A percentile compares a stretch with the other conserved stretches of the same genome.
These are phyloP conservation scores for Yamadazyma blattariae DNA, from an alignment of 1,139 yeast genomes.

Conservation along the genomic window DNA sequence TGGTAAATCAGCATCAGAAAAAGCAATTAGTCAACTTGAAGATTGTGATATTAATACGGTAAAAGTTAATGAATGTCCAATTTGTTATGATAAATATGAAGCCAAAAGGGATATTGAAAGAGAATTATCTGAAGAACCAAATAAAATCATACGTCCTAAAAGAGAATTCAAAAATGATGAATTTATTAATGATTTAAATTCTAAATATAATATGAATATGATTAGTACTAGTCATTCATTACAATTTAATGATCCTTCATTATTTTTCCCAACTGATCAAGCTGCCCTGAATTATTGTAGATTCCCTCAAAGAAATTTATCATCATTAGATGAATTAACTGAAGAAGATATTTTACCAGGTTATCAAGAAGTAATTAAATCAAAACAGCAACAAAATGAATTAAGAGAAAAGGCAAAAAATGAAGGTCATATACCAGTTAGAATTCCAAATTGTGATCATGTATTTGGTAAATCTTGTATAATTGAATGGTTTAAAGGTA, in stretches of 20 bases:
- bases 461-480: constrained; percentile 43
- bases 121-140: background rate
- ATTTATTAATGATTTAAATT: constrained; percentile 5
- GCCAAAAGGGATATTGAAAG: background rate
- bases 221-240: constrained; percentile 6
- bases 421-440: constrained; percentile 38
- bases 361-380: constrained; percentile 16
- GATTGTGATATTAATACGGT: constrained; percentile 21
- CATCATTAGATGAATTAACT: constrained; percentile 21
- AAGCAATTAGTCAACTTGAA: constrained; percentile 35
- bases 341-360: constrained; percentile 36
- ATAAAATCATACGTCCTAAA: background rate
- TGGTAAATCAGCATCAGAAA: constrained; percentile 36
- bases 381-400: constrained; percentile 12
- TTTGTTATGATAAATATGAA: constrained; percentile 39
- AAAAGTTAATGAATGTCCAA: constrained; percentile 35
- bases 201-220: constrained; percentile 1
- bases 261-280: constrained; percentile 39
- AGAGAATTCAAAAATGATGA: constrained; percentile 5
- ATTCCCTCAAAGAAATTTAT: constrained; percentile 32
- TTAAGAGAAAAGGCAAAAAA: constrained; percentile 5
- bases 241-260: constrained; percentile 34
- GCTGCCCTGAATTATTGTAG: constrained; percentile 27
- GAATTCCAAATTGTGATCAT: constrained; percentile 44
- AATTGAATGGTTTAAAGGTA: constrained; percentile 40